Percentiles rank a stretch among this genome's conserved stretches.
Conservation (phyloP, 2,329 filamentous ascomycete species). For the Phialocephala subalpina region DNA sequence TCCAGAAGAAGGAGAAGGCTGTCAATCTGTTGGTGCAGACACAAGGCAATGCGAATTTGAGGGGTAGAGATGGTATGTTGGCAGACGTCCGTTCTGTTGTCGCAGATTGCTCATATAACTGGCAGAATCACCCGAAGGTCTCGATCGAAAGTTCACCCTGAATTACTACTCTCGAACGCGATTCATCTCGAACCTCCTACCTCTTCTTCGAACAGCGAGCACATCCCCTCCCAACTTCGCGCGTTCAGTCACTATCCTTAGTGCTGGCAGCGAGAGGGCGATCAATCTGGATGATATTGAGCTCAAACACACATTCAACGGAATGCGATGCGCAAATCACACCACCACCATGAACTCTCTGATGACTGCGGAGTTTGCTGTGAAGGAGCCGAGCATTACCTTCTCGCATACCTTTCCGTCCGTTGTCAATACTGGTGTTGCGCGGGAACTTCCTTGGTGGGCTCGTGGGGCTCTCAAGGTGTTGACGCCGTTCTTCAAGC, state of each 20-base stretch:
- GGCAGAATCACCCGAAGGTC: slow-evolving; percentile 40
- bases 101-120: not conserved
- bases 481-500: slow-evolving; percentile 26
- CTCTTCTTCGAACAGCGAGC: slow-evolving; percentile 50
- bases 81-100: too few species aligned
- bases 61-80: slow-evolving; percentile 36
- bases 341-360: slow-evolving; percentile 51
- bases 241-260: slow-evolving; percentile 63
- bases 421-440: slow-evolving; percentile 54
- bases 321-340: slow-evolving; percentile 33
- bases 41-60: slow-evolving; percentile 52
- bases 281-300: slow-evolving; percentile 54
- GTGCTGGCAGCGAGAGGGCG: slow-evolving; percentile 58
- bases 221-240: slow-evolving; percentile 52
- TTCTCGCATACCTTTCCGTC: slow-evolving; percentile 60
- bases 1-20: slow-evolving; percentile 56
- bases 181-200: slow-evolving; percentile 64
- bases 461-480: slow-evolving; percentile 28
- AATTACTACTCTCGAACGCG: slow-evolving; percentile 65
- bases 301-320: slow-evolving; percentile 36
- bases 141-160: slow-evolving; percentile 39
- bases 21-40: slow-evolving; percentile 65
- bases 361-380: slow-evolving; percentile 58
- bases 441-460: slow-evolving; percentile 42
- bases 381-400: slow-evolving; percentile 52